A percentile compares a stretch with the other conserved stretches of the same genome.
phyloP scores from a whole-genome alignment of 2,329 filamentous ascomycete species.

The Talaromyces sp. region DNA sequence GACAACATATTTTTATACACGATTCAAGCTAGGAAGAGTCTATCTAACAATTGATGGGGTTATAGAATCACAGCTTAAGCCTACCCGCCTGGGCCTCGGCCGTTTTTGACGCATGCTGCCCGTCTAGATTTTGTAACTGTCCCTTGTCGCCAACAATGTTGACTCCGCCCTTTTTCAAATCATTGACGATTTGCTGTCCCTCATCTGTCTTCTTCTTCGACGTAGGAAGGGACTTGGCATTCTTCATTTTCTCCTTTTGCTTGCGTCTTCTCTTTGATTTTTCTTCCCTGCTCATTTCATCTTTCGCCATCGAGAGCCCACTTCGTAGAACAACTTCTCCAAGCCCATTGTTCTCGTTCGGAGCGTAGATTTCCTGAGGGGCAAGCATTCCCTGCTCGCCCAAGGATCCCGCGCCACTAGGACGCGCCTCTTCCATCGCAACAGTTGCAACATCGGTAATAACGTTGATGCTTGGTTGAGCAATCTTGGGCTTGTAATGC shows the following conservation, averaged over 20 bases:
- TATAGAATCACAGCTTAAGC: slow-evolving; percentile 28
- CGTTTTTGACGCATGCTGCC: slow-evolving; percentile 57
- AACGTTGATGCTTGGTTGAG: slow-evolving; percentile 75
- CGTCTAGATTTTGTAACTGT: slow-evolving; percentile 75
- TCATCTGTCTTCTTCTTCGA: slow-evolving; percentile 40
- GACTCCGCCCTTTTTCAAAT: slow-evolving; percentile 78
- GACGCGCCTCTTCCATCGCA: slow-evolving; percentile 90
- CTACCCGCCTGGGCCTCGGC: slow-evolving; percentile 21
- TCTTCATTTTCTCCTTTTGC: slow-evolving; percentile 78
- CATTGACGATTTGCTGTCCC: slow-evolving; percentile 55
- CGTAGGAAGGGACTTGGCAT: slow-evolving; percentile 45
- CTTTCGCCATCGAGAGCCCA: slow-evolving; percentile 69
- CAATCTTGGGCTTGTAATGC: slow-evolving; percentile 89
- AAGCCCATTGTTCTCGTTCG: slow-evolving; percentile 59
- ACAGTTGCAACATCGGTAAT: slow-evolving; percentile 88
- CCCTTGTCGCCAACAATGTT: slow-evolving; percentile 90
- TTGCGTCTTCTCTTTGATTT: slow-evolving; percentile 69
- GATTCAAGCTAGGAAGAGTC: slow-evolving; percentile 18
- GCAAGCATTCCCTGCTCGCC: slow-evolving; percentile 64
- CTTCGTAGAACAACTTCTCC: slow-evolving; percentile 72
- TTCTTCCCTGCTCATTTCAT: slow-evolving; percentile 86
- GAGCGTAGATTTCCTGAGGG: slow-evolving; percentile 88
- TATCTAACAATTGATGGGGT: not conserved
- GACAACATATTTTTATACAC: slow-evolving; percentile 36
- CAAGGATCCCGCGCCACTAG: slow-evolving; percentile 66